Base-by-base conservation (phyloP, 257 asterid species). In the Eustoma russellianum region DNA sequence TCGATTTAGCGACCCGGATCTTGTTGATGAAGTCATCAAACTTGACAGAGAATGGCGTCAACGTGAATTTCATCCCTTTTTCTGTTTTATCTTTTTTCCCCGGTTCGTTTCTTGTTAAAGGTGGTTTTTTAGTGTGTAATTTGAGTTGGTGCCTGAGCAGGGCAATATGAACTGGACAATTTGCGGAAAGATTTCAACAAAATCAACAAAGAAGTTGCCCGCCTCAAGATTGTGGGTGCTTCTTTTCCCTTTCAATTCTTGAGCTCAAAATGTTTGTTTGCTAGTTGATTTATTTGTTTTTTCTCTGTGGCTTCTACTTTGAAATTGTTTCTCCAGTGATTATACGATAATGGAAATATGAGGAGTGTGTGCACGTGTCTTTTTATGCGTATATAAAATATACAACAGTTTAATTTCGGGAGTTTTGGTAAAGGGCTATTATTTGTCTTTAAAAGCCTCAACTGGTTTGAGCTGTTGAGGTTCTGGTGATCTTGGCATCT, bases 41-140 rank as follows among this genome's bases (percentile, higher is more conserved):
- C 94, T 89, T 7, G 97, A 89, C 78, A 70, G 49, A 72, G 71
- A 57, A 68, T 88, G 95, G 95, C 77, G 97, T 43, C 83, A 85
- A 55, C 78, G 98, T 92, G 70, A 70, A 53, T 52, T 46, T 41
- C 6, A 34, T 3, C 6, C 9, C 43, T 13, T 33, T 30, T 61
- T 33, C 33, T 50, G 17, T 6, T 24, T n/a, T 16, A 5, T 11
- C 14, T 5, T 14, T 53, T 47, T 19, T 17, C n/a, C n/a, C n/a
- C n/a, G 8, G 9, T 13, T 38, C 0, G 35, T 28, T 16, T 41
- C 30, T n/a, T n/a, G 30, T 13, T 13, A 33, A 5, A 17, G 17
- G 41, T n/a, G 4, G 5, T 5, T 24, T 66, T n/a, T 49, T 18
- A 2, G 15, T 45, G 18, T 11, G 13, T 46, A 5, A 24, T 24